Evolutionary conservation across 495 filamentous ascomycete species (phyloP).

Genomic region (Podospora australis): DNA sequence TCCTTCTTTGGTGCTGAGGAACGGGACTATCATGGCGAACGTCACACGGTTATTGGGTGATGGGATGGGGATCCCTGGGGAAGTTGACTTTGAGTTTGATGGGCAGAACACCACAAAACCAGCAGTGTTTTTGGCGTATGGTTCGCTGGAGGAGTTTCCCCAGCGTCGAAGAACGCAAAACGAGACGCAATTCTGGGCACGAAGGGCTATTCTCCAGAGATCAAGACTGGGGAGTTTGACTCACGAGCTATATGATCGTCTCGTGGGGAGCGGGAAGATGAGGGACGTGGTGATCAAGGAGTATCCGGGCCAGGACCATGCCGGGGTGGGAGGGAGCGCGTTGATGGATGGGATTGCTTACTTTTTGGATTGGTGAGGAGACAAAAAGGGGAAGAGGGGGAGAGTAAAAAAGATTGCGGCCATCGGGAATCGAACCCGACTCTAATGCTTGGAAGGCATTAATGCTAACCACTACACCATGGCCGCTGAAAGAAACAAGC

Average conservation of each 20-base stretch:
- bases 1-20: conserved; percentile 7
- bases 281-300: conserved; percentile 18
- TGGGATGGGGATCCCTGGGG: conserved; percentile 1
- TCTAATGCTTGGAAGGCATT: conserved; percentile 1
- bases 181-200: conserved; percentile 9
- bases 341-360: conserved; percentile 18
- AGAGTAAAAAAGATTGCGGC: too few species aligned
- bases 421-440: conserved; percentile 1
- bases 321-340: conserved; percentile 8
- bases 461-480: conserved; percentile 1
- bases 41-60: conserved; percentile 13
- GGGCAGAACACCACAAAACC: conserved; percentile 2
- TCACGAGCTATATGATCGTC: conserved; percentile 12
- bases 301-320: conserved; percentile 16
- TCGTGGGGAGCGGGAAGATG: conserved; percentile 10
- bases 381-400: too few species aligned
- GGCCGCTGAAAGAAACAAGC: too few species aligned
- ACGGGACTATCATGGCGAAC: conserved; percentile 7
- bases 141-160: conserved; percentile 13
- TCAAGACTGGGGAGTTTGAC: conserved; percentile 1
- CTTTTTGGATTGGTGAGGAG: conserved; percentile 20
- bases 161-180: conserved; percentile 13
- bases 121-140: conserved; percentile 14
- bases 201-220: conserved; percentile 4
- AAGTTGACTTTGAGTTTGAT: background rate